phyloP scores from a whole-genome alignment of 495 filamentous ascomycete genomes.

The Aspergillus sclerotiicarbonarius region DNA sequence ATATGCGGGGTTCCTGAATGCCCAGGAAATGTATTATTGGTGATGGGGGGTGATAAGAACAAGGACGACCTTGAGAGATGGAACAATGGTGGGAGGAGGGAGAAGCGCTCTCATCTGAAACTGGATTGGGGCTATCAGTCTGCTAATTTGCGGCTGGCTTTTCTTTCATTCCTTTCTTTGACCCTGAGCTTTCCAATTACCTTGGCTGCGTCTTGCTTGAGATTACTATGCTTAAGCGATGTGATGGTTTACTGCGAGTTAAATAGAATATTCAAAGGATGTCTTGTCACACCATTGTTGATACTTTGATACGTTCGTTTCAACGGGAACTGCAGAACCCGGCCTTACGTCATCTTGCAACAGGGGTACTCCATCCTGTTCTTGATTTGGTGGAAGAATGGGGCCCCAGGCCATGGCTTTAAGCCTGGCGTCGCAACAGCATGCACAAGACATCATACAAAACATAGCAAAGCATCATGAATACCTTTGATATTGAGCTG shows the following conservation, averaged over 20 bases:
- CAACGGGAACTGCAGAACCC: background rate
- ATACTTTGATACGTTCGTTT: background rate
- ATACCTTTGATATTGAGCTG: too few relatives aligned
- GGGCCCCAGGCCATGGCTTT: conserved; percentile 54
- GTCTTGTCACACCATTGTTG: background rate
- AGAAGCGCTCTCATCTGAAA: conserved; percentile 3
- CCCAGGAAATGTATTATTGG: background rate
- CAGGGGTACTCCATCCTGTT: conserved; percentile 54
- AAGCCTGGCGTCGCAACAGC: background rate
- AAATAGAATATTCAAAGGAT: background rate
- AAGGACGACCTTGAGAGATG: background rate
- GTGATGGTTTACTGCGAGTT: background rate
- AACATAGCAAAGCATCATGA: too few relatives aligned
- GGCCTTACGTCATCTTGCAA: background rate
- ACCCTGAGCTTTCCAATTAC: background rate
- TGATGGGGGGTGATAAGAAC: background rate
- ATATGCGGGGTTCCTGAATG: background rate
- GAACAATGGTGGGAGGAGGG: background rate
- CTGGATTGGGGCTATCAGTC: background rate
- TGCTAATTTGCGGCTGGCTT: background rate
- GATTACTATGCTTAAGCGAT: background rate
- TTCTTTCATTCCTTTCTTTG: background rate
- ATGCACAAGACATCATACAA: background rate
- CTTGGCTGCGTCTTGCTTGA: background rate
- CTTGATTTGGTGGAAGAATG: conserved; percentile 60